Evolutionary conservation across 2,329 filamentous ascomycete species (phyloP).

Genomic region (Rhexocercosporidium sp.): DNA sequence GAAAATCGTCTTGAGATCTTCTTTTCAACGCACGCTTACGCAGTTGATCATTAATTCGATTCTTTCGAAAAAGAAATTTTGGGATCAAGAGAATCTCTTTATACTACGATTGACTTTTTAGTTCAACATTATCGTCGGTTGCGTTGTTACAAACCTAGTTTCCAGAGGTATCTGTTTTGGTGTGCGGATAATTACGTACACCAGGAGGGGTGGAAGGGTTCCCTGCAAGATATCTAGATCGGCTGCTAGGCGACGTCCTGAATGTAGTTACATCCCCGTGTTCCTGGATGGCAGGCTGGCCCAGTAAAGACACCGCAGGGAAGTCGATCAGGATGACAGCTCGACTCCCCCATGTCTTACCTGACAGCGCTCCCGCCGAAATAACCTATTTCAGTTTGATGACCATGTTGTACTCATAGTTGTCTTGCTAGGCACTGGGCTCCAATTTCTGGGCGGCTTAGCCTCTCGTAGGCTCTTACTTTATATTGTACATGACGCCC

Average conservation of each 20-base stretch:
- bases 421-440: neutral
- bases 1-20: too few species aligned
- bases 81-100: too few species aligned
- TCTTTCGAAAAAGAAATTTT: too few species aligned
- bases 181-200: too few species aligned
- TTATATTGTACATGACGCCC: neutral
- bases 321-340: neutral
- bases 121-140: too few species aligned
- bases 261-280: neutral
- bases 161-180: too few species aligned
- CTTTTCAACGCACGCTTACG: too few species aligned
- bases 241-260: neutral
- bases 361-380: neutral
- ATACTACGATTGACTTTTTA: too few species aligned
- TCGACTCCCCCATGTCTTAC: conserved; percentile 2
- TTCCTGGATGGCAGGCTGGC: neutral
- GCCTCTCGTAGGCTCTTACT: neutral
- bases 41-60: too few species aligned
- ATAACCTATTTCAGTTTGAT: neutral
- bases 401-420: neutral
- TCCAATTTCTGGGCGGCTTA: neutral
- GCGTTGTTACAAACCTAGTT: too few species aligned
- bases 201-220: too few species aligned
- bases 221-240: neutral
- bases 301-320: neutral